Evolutionary conservation across 2,329 filamentous ascomycete species (phyloP).

Genomic region (Ophiostoma perfectum): DNA sequence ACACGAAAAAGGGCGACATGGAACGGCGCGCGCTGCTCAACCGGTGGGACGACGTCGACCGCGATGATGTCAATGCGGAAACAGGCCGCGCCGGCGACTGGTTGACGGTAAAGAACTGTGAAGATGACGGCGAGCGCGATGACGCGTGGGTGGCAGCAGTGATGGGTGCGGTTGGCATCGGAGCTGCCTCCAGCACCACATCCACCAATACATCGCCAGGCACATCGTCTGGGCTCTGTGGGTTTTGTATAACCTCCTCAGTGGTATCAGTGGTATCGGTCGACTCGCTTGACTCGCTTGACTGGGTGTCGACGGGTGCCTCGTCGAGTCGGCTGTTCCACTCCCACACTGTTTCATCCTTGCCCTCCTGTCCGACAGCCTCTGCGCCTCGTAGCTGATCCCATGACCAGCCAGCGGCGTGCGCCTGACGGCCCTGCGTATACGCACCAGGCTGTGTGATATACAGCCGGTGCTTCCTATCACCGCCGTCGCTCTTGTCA

Average conservation of each 20-base stretch:
- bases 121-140: slow-evolving; percentile 16
- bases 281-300: slow-evolving; percentile 40
- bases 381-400: slow-evolving; percentile 54
- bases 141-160: not conserved
- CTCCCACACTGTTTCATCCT: slow-evolving; percentile 46
- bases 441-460: slow-evolving; percentile 72
- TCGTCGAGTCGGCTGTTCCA: slow-evolving; percentile 62
- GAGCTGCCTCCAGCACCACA: not conserved
- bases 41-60: not conserved
- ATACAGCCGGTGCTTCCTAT: slow-evolving; percentile 55
- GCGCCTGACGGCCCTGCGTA: slow-evolving; percentile 54
- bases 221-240: not conserved
- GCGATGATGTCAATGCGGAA: slow-evolving; percentile 1
- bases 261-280: slow-evolving; percentile 31
- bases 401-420: slow-evolving; percentile 63
- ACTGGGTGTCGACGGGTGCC: slow-evolving; percentile 16
- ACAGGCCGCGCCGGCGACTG: slow-evolving; percentile 35
- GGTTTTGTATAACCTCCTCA: not conserved
- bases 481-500: not conserved
- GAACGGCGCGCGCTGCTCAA: slow-evolving; percentile 18
- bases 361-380: not conserved
- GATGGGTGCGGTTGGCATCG: not conserved
- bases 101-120: slow-evolving; percentile 34
- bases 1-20: slow-evolving; percentile 23
- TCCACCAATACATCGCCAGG: not conserved